Evolutionary conservation across 2,329 filamentous ascomycete genomes (phyloP).

Genomic region (Beauveria rudraprayagi): DNA sequence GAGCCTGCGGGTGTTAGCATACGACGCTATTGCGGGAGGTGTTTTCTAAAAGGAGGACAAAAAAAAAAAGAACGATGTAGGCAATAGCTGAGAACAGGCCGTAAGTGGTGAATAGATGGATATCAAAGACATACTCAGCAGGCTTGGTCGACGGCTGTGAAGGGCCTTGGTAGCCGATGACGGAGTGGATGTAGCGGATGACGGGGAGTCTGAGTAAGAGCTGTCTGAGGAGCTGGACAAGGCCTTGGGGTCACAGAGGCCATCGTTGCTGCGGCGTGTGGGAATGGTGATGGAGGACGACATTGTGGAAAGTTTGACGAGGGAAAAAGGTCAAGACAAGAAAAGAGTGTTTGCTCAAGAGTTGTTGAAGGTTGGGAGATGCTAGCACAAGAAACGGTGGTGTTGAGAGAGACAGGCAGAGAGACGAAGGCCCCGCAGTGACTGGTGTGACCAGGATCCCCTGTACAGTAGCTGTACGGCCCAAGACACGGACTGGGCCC

Average conservation of each 20-base stretch:
- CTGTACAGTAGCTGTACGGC: not conserved
- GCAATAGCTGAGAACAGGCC: not conserved
- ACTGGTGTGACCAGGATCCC: not conserved
- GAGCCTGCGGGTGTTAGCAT: slow-evolving; percentile 41
- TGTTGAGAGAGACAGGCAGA: slow-evolving; percentile 6
- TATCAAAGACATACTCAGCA: slow-evolving; percentile 42
- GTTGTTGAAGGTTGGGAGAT: slow-evolving; percentile 11
- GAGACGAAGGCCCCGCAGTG: not conserved
- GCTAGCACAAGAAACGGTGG: not conserved
- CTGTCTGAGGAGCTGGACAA: slow-evolving; percentile 37
- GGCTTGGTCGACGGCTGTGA: slow-evolving; percentile 51
- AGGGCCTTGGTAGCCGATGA: slow-evolving; percentile 41
- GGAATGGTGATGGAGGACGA: slow-evolving; percentile 66
- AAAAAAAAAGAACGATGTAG: not conserved
- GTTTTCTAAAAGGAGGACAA: not conserved
- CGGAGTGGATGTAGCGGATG: slow-evolving; percentile 51
- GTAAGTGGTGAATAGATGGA: not conserved
- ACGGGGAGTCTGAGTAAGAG: slow-evolving; percentile 33
- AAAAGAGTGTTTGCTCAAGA: not conserved
- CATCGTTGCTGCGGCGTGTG: slow-evolving; percentile 28
- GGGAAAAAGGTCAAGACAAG: not conserved
- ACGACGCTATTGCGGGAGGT: not conserved
- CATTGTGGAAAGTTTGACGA: slow-evolving; percentile 33
- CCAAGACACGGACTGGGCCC: slow-evolving; percentile 2
- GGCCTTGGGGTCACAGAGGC: slow-evolving; percentile 35